These are phyloP conservation scores for Sclerotinia glacialis DNA, from an alignment of 2,329 filamentous ascomycete species.

Conservation along the genomic window DNA sequence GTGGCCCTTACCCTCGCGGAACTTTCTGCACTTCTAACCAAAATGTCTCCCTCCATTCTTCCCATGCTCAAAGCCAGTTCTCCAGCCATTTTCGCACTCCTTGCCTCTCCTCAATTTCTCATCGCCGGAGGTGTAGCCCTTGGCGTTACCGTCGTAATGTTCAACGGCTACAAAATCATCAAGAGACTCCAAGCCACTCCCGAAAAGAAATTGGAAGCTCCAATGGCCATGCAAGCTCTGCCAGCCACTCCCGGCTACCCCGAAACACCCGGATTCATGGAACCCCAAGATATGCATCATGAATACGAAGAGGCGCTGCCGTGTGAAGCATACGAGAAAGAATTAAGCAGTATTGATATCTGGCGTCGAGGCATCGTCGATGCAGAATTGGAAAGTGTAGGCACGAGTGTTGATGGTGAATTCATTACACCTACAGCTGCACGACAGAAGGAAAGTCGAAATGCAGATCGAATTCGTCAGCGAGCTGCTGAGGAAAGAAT, in stretches of 20 bases:
- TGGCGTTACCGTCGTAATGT: slow-evolving; percentile 91
- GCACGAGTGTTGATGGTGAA: slow-evolving; percentile 39
- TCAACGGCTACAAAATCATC: slow-evolving; percentile 96
- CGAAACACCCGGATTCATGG: slow-evolving; percentile 9
- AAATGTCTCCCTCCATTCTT: slow-evolving; percentile 81
- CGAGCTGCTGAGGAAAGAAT: slow-evolving; percentile 27
- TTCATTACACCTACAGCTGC: slow-evolving; percentile 39
- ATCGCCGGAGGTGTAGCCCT: slow-evolving; percentile 87
- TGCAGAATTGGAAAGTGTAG: slow-evolving; percentile 33
- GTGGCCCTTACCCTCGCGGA: slow-evolving; percentile 91
- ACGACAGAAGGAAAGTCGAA: slow-evolving; percentile 28
- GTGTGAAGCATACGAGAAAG: slow-evolving; percentile 36
- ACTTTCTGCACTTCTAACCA: slow-evolving; percentile 75
- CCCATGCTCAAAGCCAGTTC: slow-evolving; percentile 73
- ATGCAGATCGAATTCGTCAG: slow-evolving; percentile 29
- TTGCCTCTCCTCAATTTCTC: slow-evolving; percentile 89
- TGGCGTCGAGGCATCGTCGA: slow-evolving; percentile 40
- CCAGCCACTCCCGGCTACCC: not conserved
- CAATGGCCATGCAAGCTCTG: slow-evolving; percentile 12
- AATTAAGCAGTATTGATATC: slow-evolving; percentile 38
- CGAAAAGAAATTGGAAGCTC: slow-evolving; percentile 29
- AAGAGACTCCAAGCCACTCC: slow-evolving; percentile 65
- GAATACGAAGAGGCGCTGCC: slow-evolving; percentile 3
- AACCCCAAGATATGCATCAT: not conserved
- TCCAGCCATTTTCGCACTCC: slow-evolving; percentile 79